Conservation (phyloP, 169 alveolate genomes). For the Babesia bovis region DNA sequence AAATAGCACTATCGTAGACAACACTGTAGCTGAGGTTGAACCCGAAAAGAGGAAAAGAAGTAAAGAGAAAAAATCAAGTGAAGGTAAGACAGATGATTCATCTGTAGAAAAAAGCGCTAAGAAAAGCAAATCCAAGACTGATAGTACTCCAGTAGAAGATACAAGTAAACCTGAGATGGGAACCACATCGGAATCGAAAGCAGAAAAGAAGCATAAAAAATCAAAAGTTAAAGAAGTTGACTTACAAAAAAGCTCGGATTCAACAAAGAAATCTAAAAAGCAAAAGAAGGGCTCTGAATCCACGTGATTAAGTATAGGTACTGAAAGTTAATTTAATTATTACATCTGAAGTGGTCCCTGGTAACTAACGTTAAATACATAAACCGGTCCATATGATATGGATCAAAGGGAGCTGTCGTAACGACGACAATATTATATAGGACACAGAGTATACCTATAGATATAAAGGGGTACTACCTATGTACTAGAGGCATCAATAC, state of each 20-base stretch:
- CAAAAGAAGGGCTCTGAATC: no score
- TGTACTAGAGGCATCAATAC: no score
- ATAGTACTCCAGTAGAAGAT: conserved; percentile 44
- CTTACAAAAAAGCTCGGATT: not conserved
- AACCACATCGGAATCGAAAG: conserved; percentile 4
- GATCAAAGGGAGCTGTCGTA: no score
- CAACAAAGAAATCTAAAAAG: conserved; percentile 4
- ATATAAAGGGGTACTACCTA: no score
- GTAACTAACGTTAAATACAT: no score
- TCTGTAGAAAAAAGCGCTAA: conserved; percentile 50
- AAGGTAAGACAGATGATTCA: conserved; percentile 17
- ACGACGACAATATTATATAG: no score
- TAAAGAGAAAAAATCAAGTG: not conserved
- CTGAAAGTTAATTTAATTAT: no score
- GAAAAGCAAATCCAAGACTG: conserved; percentile 48
- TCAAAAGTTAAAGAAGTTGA: not conserved
- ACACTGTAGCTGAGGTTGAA: not conserved
- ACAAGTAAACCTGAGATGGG: conserved; percentile 57
- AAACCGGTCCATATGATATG: no score
- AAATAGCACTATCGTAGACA: not conserved
- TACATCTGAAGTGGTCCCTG: no score
- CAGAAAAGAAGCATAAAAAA: not conserved
- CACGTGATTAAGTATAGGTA: no score
- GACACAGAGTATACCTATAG: no score
- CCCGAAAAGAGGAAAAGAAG: not conserved